Conservation (phyloP, 2,329 filamentous ascomycete species). For the Pleurostoma richardsiae region DNA sequence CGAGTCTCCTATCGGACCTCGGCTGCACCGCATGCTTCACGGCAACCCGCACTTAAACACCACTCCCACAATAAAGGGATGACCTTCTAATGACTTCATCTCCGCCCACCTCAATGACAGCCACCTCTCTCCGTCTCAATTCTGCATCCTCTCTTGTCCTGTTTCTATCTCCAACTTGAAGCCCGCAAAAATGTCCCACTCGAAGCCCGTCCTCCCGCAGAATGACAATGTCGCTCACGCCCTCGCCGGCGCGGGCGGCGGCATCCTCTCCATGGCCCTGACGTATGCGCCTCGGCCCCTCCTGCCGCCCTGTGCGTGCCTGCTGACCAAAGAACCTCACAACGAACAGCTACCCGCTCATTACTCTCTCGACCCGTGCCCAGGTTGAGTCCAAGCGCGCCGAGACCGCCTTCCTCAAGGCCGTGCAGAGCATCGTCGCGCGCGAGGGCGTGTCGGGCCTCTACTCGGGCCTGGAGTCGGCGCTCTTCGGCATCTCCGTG, state of each 20-base stretch:
- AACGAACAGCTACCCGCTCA: slow-evolving; percentile 76
- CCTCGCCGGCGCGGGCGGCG: slow-evolving; percentile 86
- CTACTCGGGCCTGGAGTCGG: slow-evolving; percentile 89
- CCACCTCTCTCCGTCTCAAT: too few species aligned
- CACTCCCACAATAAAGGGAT: not conserved
- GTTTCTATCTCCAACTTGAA: too few species aligned
- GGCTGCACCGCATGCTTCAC: not conserved
- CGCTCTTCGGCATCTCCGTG: slow-evolving; percentile 93
- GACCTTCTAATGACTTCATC: not conserved
- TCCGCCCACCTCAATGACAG: not conserved
- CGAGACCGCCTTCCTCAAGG: slow-evolving; percentile 76
- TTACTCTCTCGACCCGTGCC: slow-evolving; percentile 93
- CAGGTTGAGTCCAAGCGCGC: slow-evolving; percentile 96
- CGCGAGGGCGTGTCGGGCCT: slow-evolving; percentile 86
- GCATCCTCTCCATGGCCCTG: slow-evolving; percentile 90
- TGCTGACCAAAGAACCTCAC: slow-evolving; percentile 4
- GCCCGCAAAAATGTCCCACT: slow-evolving; percentile 20
- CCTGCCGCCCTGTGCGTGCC: not conserved
- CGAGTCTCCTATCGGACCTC: not conserved
- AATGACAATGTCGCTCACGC: slow-evolving; percentile 97
- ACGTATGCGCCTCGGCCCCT: slow-evolving; percentile 54
- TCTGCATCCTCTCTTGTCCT: too few species aligned
- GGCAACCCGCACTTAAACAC: not conserved
- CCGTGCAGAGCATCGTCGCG: slow-evolving; percentile 80
- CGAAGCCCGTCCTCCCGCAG: slow-evolving; percentile 67